Conservation (phyloP, 1,284 basidiomycete species). For the Cryptococcus jaspeensis region DNA sequence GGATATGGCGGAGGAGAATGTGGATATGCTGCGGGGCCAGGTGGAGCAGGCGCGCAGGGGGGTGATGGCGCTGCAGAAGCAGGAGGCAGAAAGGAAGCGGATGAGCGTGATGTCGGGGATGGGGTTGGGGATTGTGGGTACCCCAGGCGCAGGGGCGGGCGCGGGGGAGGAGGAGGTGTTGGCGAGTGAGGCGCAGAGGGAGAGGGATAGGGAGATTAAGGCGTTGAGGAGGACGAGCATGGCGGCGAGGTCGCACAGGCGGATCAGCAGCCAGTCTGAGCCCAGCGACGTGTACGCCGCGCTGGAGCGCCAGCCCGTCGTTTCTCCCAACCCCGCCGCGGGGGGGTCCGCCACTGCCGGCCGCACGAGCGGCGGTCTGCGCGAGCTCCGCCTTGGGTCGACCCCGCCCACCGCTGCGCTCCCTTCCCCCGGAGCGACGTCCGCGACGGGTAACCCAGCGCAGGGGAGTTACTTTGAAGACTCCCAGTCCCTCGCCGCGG, state of each 20-base stretch:
- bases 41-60: slow-evolving; percentile 89
- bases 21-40: slow-evolving; percentile 73
- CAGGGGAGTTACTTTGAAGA: slow-evolving; percentile 18
- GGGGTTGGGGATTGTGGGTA: slow-evolving; percentile 16
- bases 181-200: not conserved
- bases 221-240: slow-evolving; percentile 14
- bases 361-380: slow-evolving; percentile 27
- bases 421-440: slow-evolving; percentile 1
- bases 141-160: slow-evolving; percentile 7
- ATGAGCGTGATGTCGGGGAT: slow-evolving; percentile 53
- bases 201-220: slow-evolving; percentile 10
- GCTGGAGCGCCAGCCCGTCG: not conserved
- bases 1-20: slow-evolving; percentile 76
- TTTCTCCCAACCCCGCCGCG: slow-evolving; percentile 6
- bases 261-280: slow-evolving; percentile 22
- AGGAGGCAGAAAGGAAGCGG: slow-evolving; percentile 64
- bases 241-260: slow-evolving; percentile 17
- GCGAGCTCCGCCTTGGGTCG: slow-evolving; percentile 40
- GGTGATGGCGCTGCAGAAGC: slow-evolving; percentile 80
- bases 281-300: slow-evolving; percentile 12
- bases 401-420: slow-evolving; percentile 9
- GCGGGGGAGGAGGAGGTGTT: not conserved
- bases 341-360: not conserved
- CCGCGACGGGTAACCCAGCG: slow-evolving; percentile 1
- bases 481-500: not conserved